Evolutionary conservation across 78 protist genomes (phyloP).

Genomic region (Neovahlkampfia damariscottae): DNA sequence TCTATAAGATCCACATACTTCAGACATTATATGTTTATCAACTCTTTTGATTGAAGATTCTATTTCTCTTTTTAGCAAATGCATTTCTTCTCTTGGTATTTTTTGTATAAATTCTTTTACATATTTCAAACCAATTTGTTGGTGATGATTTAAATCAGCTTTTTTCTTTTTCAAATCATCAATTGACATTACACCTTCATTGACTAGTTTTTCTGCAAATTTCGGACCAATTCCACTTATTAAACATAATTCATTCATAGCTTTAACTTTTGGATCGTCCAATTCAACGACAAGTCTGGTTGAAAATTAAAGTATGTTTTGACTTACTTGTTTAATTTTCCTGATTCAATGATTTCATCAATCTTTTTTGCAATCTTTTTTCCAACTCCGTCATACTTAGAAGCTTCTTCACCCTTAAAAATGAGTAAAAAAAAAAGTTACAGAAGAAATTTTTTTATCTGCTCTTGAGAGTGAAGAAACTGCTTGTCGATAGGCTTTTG

Average conservation of each 20-base stretch:
- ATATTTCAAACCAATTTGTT: constrained; percentile 1
- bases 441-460: background rate
- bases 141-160: background rate
- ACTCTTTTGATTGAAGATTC: background rate
- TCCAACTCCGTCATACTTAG: background rate
- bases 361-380: background rate
- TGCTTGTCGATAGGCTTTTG: constrained; percentile 12
- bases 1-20: constrained; percentile 14
- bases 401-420: background rate
- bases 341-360: constrained; percentile 6
- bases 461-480: background rate
- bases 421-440: no score
- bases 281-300: no score
- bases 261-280: constrained; percentile 15
- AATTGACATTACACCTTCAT: background rate
- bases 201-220: background rate
- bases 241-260: background rate
- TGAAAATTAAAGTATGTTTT: no score
- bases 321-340: constrained; percentile 1
- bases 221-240: constrained; percentile 10
- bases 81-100: constrained; percentile 11
- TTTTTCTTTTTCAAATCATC: background rate
- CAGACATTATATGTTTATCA: background rate
- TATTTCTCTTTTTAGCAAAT: background rate
- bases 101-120: background rate